phyloP scores from a whole-genome alignment of 768 basidiomycete species.

The Peribolospora kevripleyi region DNA sequence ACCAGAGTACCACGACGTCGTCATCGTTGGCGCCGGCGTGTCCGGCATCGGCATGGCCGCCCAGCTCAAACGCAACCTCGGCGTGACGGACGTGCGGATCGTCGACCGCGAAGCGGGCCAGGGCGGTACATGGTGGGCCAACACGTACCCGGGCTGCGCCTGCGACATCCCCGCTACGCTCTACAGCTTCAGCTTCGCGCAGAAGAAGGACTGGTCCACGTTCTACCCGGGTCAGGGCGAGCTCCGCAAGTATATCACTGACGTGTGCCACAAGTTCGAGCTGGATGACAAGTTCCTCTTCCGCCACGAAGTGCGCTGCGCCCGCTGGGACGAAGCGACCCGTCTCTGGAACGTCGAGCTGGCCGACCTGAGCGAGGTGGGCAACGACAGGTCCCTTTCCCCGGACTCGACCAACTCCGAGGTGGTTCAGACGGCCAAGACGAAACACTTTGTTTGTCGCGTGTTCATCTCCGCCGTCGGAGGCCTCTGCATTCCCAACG shows the following conservation, averaged over 20 bases:
- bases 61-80: constrained; percentile 11
- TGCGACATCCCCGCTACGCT: constrained; percentile 8
- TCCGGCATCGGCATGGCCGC: constrained; percentile 11
- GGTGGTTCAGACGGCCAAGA: constrained; percentile 1
- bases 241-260: constrained; percentile 6
- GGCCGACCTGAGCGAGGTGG: background rate
- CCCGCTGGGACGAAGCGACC: constrained; percentile 5
- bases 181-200: constrained; percentile 10
- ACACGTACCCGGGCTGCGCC: constrained; percentile 8
- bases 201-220: background rate
- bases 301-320: constrained; percentile 5
- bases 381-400: too few species aligned
- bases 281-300: constrained; percentile 9
- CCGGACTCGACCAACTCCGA: too few species aligned
- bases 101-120: constrained; percentile 4
- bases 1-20: too few species aligned
- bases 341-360: constrained; percentile 9
- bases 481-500: constrained; percentile 5
- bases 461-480: constrained; percentile 13
- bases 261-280: constrained; percentile 6
- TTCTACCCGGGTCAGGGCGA: constrained; percentile 5
- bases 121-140: constrained; percentile 10
- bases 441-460: constrained; percentile 7
- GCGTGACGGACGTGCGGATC: constrained; percentile 8
- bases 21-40: constrained; percentile 13